A percentile compares a stretch with the other conserved stretches of the same genome.
Conservation (phyloP, 1,284 basidiomycete genomes). For the Butyriboletus appendiculatus region DNA sequence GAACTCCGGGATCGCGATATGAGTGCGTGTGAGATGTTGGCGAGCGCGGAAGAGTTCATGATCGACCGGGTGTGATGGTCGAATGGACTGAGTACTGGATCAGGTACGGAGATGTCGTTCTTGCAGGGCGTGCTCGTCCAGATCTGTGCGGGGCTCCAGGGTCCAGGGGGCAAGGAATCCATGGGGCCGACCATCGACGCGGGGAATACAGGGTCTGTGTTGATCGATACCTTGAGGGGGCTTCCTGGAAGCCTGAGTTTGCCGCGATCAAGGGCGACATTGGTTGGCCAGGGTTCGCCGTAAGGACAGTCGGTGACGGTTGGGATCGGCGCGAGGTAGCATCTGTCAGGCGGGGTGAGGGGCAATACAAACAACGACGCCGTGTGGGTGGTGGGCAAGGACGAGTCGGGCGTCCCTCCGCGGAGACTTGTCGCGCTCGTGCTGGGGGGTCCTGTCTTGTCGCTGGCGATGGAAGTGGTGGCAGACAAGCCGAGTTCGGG, state of each 20-base stretch:
- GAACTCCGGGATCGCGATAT: constrained; percentile 23
- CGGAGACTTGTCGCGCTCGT: background rate
- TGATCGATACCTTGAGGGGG: constrained; percentile 25
- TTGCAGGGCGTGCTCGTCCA: constrained; percentile 33
- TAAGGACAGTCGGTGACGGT: constrained; percentile 26
- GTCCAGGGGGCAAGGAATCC: constrained; percentile 17
- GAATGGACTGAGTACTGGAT: constrained; percentile 5
- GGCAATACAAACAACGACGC: constrained; percentile 14
- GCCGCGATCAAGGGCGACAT: background rate
- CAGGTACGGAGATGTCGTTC: background rate
- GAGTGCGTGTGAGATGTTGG: constrained; percentile 23
- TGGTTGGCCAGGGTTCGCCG: constrained; percentile 23
- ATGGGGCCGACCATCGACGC: constrained; percentile 9
- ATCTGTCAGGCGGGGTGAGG: constrained; percentile 31
- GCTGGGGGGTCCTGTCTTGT: background rate
- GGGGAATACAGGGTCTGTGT: background rate
- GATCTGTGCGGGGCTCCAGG: constrained; percentile 19
- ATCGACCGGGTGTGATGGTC: background rate
- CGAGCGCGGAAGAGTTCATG: constrained; percentile 3
- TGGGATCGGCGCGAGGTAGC: constrained; percentile 21
- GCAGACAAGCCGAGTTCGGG: constrained; percentile 20
- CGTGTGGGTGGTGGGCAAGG: constrained; percentile 13
- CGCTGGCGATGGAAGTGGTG: background rate
- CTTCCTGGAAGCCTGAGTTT: constrained; percentile 19
- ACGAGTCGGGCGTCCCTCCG: constrained; percentile 13